phyloP scores from a whole-genome alignment of 1,284 basidiomycete genomes.

The Trametes sp. region DNA sequence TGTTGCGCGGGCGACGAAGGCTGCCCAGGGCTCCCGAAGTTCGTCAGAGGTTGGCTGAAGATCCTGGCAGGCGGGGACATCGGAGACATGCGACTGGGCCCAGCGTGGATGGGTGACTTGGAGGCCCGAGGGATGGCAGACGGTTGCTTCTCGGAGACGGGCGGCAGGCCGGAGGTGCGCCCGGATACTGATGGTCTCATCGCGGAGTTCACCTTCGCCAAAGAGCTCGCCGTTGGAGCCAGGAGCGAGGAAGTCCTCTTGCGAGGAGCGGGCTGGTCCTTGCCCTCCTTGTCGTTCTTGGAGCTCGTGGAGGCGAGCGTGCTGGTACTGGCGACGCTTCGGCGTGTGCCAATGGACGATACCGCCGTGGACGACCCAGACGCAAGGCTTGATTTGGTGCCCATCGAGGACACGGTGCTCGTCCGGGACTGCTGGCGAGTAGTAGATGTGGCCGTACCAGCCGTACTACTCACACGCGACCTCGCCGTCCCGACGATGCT shows the following conservation, averaged over 20 bases:
- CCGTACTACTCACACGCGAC: slow-evolving; percentile 32
- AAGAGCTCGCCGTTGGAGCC: slow-evolving; percentile 79
- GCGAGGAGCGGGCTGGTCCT: slow-evolving; percentile 21
- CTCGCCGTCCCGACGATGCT: slow-evolving; percentile 31
- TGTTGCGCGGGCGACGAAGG: slow-evolving; percentile 46
- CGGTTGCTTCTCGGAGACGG: slow-evolving; percentile 26
- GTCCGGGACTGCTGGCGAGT: slow-evolving; percentile 39
- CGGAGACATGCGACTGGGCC: slow-evolving; percentile 44
- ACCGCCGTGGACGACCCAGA: slow-evolving; percentile 34
- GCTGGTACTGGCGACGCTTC: slow-evolving; percentile 30
- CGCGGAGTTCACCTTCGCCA: slow-evolving; percentile 59
- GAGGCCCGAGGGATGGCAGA: slow-evolving; percentile 20
- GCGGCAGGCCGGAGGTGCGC: slow-evolving; percentile 26
- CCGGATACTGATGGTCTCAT: slow-evolving; percentile 22
- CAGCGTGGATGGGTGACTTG: slow-evolving; percentile 39
- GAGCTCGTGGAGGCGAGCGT: slow-evolving; percentile 30
- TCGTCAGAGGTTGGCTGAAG: slow-evolving; percentile 60
- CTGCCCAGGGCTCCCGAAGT: slow-evolving; percentile 43
- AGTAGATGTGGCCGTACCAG: slow-evolving; percentile 22
- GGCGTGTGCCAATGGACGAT: slow-evolving; percentile 50
- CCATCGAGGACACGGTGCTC: slow-evolving; percentile 48
- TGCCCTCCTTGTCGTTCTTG: slow-evolving; percentile 16
- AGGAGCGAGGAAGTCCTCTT: slow-evolving; percentile 61
- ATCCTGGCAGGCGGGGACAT: slow-evolving; percentile 48
- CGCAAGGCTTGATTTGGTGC: slow-evolving; percentile 39